A percentile compares a stretch with the other conserved stretches of the same genome.
Evolutionary conservation across 345 rosid species (phyloP).

Genomic region (Salix brachista): DNA sequence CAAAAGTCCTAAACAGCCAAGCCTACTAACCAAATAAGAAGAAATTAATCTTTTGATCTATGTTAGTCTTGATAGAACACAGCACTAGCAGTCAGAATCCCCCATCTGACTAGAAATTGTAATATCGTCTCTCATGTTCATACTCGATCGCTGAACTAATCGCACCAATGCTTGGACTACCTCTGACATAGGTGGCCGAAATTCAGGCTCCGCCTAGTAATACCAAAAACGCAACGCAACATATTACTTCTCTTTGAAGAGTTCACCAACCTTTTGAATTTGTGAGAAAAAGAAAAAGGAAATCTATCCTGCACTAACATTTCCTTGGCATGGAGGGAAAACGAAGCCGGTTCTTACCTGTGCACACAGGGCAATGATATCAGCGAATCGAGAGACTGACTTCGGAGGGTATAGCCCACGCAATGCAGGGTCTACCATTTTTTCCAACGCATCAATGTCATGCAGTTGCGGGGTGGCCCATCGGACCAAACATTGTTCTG

Average conservation of each 20-base stretch:
- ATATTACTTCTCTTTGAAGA: no score
- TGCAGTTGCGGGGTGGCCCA: slow-evolving; percentile 82
- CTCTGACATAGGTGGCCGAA: slow-evolving; percentile 81
- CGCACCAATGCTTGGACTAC: slow-evolving; percentile 79
- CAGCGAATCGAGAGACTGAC: slow-evolving; percentile 73
- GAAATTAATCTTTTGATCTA: no score
- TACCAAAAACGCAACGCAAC: not conserved
- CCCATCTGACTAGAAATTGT: slow-evolving; percentile 46
- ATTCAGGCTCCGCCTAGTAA: slow-evolving; percentile 65
- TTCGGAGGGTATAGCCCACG: slow-evolving; percentile 81
- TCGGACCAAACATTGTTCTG: slow-evolving; percentile 67
- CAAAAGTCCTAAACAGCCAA: no score
- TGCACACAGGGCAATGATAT: slow-evolving; percentile 68
- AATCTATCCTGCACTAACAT: no score
- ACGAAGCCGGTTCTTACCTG: slow-evolving; percentile 38
- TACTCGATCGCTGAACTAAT: slow-evolving; percentile 53
- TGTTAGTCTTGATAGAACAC: no score
- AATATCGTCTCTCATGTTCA: slow-evolving; percentile 55
- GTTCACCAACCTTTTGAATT: not conserved
- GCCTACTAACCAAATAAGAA: no score
- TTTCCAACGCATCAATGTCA: slow-evolving; percentile 55
- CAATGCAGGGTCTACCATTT: slow-evolving; percentile 85
- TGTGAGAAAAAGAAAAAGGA: not conserved
- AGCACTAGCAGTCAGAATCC: slow-evolving; percentile 36
- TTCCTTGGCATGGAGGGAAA: not conserved